Base-by-base conservation (phyloP, 352 stramenopile genomes). In the Phytophthora multivora region DNA sequence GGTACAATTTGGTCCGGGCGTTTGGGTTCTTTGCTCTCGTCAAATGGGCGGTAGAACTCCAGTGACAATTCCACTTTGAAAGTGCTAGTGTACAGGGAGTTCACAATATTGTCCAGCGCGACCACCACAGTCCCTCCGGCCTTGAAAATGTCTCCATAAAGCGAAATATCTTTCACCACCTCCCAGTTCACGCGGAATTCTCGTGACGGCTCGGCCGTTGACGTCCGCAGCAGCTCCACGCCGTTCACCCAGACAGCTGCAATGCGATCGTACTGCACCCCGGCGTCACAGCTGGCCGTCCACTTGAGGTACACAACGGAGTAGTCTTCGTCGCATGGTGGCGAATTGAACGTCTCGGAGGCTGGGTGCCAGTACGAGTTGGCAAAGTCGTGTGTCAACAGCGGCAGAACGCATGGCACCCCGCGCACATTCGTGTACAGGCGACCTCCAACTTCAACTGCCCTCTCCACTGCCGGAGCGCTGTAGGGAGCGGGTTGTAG, bases 211-310 rank as follows among this genome's bases (percentile, higher is more conserved):
- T 93, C 85, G 36, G 86, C 71, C 3, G 85, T 92, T 11, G 85
- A 91, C 49, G 83, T 91, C 23, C 85, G 77, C 21, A 93, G 73
- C 40, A 93, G 57, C 52, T 93, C 84, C 51, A 86, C 63, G 18
- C 77, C 77, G 51, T 89, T 88, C 56, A 90, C 62, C 82, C 83
- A 93, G 6, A 90, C 78, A 2, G 80, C 85, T 5, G 75, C 85
- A 56, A 90, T 81, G 51, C 83, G 85, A 51, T 93, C 85, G 53
- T 73, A 93, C 53, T 93, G 85, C 11, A 80, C 66, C 51, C 79
- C 79, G 0, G 77, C 54, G 12, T 70, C 68, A 33, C 71, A 79
- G 10, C 58, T 71, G 4, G 71, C 79, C 28, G 51, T 36, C 77
- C 76, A 91, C 31, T 71, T 81, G 25, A 91, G 75, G 42, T 88